phyloP scores from a whole-genome alignment of 2,329 filamentous ascomycete species.

The Neopestalotiopsis sp. region DNA sequence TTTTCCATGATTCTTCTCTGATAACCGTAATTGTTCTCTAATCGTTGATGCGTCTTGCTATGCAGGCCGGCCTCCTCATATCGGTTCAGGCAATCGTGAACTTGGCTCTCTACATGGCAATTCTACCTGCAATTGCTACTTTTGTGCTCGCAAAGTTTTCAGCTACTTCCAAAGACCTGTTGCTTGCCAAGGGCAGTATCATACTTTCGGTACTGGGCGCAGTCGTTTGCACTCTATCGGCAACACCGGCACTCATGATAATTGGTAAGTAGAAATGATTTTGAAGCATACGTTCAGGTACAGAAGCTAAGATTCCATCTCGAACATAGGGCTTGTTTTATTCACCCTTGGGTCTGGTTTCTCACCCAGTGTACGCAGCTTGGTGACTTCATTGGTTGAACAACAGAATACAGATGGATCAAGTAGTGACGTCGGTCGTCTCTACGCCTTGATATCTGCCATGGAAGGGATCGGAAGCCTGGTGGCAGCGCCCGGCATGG shows the following conservation, averaged over 20 bases:
- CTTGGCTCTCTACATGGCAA: conserved; percentile 5
- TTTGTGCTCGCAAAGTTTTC: neutral
- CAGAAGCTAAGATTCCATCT: neutral
- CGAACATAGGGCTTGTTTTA: neutral
- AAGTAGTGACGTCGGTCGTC: conserved; percentile 9
- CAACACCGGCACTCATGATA: neutral
- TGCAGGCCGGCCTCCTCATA: conserved; percentile 7
- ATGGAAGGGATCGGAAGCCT: conserved; percentile 12
- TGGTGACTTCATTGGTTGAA: conserved; percentile 12
- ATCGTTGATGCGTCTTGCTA: neutral
- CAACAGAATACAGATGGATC: neutral
- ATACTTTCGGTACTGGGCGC: neutral
- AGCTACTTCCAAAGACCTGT: conserved; percentile 1
- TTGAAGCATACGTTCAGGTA: neutral
- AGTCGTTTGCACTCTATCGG: neutral
- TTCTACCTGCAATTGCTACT: conserved; percentile 1
- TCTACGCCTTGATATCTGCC: conserved; percentile 14
- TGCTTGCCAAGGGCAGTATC: conserved; percentile 3
- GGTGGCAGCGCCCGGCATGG: conserved; percentile 11
- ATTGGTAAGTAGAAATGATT: neutral
- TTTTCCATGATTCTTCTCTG: neutral
- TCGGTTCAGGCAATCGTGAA: conserved; percentile 12
- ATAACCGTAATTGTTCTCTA: too few relatives aligned
- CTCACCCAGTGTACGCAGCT: conserved; percentile 5
- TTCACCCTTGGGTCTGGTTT: conserved; percentile 12